These are phyloP conservation scores for Kazachstania martiniae DNA, from an alignment of 805 yeast genomes.

Conservation along the genomic window DNA sequence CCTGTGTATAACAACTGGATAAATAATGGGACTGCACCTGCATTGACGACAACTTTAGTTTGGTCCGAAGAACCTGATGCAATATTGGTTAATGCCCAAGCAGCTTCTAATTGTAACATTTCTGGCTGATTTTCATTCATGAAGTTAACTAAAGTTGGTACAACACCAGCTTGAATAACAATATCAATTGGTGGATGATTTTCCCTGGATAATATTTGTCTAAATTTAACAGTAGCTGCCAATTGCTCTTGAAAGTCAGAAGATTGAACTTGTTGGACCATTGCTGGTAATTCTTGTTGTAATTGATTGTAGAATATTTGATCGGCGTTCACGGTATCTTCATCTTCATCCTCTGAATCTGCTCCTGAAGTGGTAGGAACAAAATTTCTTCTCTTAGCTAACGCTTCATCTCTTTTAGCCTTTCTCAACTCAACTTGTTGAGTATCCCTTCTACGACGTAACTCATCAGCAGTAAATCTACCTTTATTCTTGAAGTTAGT, in stretches of 20 bases:
- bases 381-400: conserved; percentile 87
- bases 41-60: conserved; percentile 81
- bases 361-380: conserved; percentile 35
- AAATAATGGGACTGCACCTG: conserved; percentile 89
- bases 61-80: conserved; percentile 90
- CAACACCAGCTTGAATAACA: conserved; percentile 88
- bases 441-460: conserved; percentile 94
- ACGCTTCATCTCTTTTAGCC: conserved; percentile 89
- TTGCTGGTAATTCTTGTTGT: conserved; percentile 64
- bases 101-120: conserved; percentile 91
- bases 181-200: conserved; percentile 92
- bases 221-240: conserved; percentile 82
- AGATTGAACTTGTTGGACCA: conserved; percentile 74
- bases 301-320: conserved; percentile 37
- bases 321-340: conserved; percentile 31
- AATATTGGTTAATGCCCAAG: conserved; percentile 98
- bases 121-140: conserved; percentile 70
- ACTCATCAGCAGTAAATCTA: conserved; percentile 87
- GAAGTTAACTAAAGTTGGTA: conserved; percentile 80
- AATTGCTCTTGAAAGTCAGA: conserved; percentile 69
- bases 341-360: conserved; percentile 45
- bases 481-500: conserved; percentile 92
- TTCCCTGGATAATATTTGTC: conserved; percentile 89
- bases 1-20: conserved; percentile 71
- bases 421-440: conserved; percentile 95